A percentile compares a stretch with the other conserved stretches of the same genome.
These are phyloP conservation scores for Fusarium camptoceras DNA, from an alignment of 2,329 filamentous ascomycete species.

Conservation along the genomic window DNA sequence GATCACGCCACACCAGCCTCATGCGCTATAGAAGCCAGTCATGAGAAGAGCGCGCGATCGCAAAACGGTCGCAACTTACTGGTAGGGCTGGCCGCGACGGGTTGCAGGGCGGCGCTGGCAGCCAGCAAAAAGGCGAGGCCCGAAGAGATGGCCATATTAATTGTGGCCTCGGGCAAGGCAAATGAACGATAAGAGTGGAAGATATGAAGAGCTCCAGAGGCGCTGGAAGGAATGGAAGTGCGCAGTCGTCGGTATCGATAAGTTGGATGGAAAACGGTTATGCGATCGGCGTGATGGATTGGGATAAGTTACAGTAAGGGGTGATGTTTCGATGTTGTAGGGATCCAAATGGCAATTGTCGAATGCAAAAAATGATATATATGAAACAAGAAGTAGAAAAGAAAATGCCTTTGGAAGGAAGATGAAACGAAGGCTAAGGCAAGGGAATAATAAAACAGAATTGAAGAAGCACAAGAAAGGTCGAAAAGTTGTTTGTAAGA, in stretches of 20 bases:
- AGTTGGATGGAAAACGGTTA: conserved; percentile 10
- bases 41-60: background rate
- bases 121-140: conserved; percentile 45
- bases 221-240: conserved; percentile 4
- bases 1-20: background rate
- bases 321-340: background rate
- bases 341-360: background rate
- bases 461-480: conserved; percentile 2
- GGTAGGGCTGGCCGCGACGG: conserved; percentile 34
- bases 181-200: conserved; percentile 2
- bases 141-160: conserved; percentile 41
- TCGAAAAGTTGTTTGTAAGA: conserved; percentile 21
- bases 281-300: background rate
- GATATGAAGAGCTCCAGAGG: conserved; percentile 2
- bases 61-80: conserved; percentile 27
- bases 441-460: conserved; percentile 16
- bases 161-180: conserved; percentile 1
- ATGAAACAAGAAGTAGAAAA: conserved; percentile 9
- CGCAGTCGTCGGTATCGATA: conserved; percentile 6
- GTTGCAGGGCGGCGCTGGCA: conserved; percentile 38
- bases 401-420: conserved; percentile 2
- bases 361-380: conserved; percentile 1
- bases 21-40: background rate
- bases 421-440: conserved; percentile 11
- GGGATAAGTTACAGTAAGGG: background rate